These are phyloP conservation scores for Backusella sp. DNA, from an alignment of 192 early-diverging fungal genomes.

Conservation along the genomic window DNA sequence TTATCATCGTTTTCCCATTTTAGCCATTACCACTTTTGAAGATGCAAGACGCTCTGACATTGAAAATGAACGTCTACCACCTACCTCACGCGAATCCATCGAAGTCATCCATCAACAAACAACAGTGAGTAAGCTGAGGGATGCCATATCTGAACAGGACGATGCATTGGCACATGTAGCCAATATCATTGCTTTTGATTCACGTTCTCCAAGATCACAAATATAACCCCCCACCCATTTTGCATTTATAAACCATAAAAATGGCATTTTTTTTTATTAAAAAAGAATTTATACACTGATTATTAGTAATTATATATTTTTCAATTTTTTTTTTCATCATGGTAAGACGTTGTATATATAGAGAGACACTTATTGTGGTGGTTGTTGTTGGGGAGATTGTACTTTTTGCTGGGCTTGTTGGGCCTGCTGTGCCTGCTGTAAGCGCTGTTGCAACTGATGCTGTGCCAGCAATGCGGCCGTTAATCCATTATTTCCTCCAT, in stretches of 20 bases:
- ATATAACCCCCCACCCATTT: neutral
- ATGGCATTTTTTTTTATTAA: neutral
- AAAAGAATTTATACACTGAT: no score
- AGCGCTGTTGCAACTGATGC: neutral
- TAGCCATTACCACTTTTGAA: constrained; percentile 87
- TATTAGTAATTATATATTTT: neutral
- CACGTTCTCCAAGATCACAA: neutral
- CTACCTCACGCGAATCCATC: constrained; percentile 49
- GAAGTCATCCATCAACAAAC: constrained; percentile 21
- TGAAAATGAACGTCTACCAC: constrained; percentile 91
- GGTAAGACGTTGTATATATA: neutral
- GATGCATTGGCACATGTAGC: constrained; percentile 13
- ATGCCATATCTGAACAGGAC: constrained; percentile 22
- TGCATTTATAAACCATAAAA: neutral
- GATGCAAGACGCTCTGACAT: constrained; percentile 85
- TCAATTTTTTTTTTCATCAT: neutral
- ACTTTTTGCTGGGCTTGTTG: constrained; percentile 5
- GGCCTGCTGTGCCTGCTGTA: neutral
- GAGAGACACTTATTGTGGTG: neutral
- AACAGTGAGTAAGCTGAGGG: constrained; percentile 5
- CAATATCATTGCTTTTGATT: constrained; percentile 9
- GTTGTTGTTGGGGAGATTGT: neutral
- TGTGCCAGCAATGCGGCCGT: constrained; percentile 14
- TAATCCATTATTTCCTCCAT: constrained; percentile 11
- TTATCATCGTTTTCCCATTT: no score